Evolutionary conservation across 805 yeast genomes (phyloP), one percentile per base, ranked within the genome.

Genomic region (Yamadazyma ubonensis): DNA sequence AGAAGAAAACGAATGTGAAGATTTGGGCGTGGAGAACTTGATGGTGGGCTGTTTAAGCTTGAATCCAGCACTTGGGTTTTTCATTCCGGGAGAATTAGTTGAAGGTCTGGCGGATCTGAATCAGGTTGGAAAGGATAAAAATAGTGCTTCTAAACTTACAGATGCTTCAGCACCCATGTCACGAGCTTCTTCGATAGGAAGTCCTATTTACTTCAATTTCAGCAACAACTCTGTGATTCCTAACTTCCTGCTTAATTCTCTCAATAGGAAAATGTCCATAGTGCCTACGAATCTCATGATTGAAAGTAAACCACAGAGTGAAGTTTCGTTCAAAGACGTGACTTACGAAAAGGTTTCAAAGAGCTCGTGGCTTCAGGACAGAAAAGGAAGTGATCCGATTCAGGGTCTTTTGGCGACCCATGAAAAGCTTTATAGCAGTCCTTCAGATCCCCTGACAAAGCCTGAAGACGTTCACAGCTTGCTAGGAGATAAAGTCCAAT

Each of bases 341-440:
- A 52, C 49, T 29, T 61, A 52, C 39, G 19, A 32, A 15, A 20
- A 16, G 10, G 12, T 16, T 3, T 12, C 25, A 21, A 28, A 20
- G 12, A 29, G 12, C 17, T 21, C 33, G 4, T 29, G 29, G 25
- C 11, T 16, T n/a, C 14, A 23, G n/a, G 45, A 41, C 2, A 30
- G 48, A 28, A 38, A 41, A 41, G 38, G 36, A 3, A 44, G 45
- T 20, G 58, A 50, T 21, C 48, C 53, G 3, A 25, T 59, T 5
- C 33, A 44, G 2, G 65, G 61, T 14, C 46, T 67, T 22, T 57
- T 63, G 23, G 28, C 53, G 1, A 55, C 59, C 4, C 73, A 67
- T 42, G 71, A 68, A 34, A 54, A 55, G 33, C 49, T 67, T 2
- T 63, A 50, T 36, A 52, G 46, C 19, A 39, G 40, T 12, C 37